phyloP scores from a whole-genome alignment of 768 basidiomycete genomes.

The Leccinum barrowsii region DNA sequence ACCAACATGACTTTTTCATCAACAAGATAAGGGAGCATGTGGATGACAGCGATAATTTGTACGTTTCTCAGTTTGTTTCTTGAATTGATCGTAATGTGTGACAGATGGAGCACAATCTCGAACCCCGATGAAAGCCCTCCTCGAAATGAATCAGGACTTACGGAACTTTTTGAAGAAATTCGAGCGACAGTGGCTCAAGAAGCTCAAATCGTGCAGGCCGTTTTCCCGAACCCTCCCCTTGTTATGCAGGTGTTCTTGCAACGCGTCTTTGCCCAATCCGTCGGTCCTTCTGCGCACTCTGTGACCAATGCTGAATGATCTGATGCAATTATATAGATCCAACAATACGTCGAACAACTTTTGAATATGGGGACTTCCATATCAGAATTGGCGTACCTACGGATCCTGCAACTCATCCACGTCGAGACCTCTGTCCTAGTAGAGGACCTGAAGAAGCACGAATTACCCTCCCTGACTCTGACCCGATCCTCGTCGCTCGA shows the following conservation, averaged over 20 bases:
- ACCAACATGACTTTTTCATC: constrained; percentile 99
- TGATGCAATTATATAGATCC: constrained; percentile 57
- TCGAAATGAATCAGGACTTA: constrained; percentile 72
- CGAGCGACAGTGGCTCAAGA: constrained; percentile 90
- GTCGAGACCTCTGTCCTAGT: constrained; percentile 72
- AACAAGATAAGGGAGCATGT: constrained; percentile 75
- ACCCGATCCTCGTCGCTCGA: constrained; percentile 59
- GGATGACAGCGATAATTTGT: constrained; percentile 49
- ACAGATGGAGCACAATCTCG: constrained; percentile 78
- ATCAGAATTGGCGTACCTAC: constrained; percentile 88
- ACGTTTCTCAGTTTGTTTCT: constrained; percentile 38
- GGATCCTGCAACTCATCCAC: constrained; percentile 86
- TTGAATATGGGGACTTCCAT: constrained; percentile 69
- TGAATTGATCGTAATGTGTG: constrained; percentile 1
- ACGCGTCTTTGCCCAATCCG: constrained; percentile 95
- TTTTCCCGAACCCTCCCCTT: constrained; percentile 92
- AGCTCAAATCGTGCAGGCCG: constrained; percentile 96
- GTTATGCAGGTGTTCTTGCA: constrained; percentile 99
- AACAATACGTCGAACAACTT: constrained; percentile 92
- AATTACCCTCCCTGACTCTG: constrained; percentile 65
- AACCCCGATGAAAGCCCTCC: constrained; percentile 79
- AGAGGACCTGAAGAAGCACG: constrained; percentile 89
- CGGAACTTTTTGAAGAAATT: constrained; percentile 82
- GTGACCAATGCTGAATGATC: not conserved
- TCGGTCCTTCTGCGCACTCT: constrained; percentile 37